Evolutionary conservation across 495 filamentous ascomycete species (phyloP), one percentile per base, ranked within the genome.

Genomic region (Cercophora newfieldiana): DNA sequence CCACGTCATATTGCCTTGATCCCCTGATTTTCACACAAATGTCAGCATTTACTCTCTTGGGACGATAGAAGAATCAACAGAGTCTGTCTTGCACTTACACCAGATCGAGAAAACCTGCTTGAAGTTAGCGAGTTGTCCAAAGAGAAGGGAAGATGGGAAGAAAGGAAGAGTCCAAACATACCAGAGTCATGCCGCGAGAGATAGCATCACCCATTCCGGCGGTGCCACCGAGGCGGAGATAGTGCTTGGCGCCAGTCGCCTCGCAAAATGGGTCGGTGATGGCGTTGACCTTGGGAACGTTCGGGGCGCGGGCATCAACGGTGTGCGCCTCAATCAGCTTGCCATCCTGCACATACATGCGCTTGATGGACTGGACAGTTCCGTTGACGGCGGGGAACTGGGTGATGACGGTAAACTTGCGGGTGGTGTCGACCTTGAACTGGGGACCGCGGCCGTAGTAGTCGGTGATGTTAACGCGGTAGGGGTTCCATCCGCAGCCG

Each of bases 401-500:
- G 1, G 88, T 90, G 26, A 88, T 83, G 29, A 90, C 87, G 0
- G 86, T 89, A 69, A 89, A 86, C 3, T 77, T 76, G 25, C 37
- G 48, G 1, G 48, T 33, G 18, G 71, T 73, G 67, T 75, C 67
- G 47, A 75, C 71, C 57, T 68, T 69, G 67, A 72, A 71, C 10
- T 28, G 16, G 18, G 33, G 16, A 44, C 60, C 37, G 31, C 4
- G 74, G 74, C 63, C 70, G 77, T 89, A 91, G 78, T 85, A 90
- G 47, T 75, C 71, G 1, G 73, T 68, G 47, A 84, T 74, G 49
- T 86, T 84, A 26, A 87, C 77, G 10, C 81, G 82, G 78, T 87
- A 90, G n/a, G 84, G 79, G 77, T 91, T 90, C 76, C 81, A 90
- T 37, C 82, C 84, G 73, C 89, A 91, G 0, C 89, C 89, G 62